These are phyloP conservation scores for Trebouxia gelatinosa DNA, from an alignment of 163 green algal species.

Conservation along the genomic window DNA sequence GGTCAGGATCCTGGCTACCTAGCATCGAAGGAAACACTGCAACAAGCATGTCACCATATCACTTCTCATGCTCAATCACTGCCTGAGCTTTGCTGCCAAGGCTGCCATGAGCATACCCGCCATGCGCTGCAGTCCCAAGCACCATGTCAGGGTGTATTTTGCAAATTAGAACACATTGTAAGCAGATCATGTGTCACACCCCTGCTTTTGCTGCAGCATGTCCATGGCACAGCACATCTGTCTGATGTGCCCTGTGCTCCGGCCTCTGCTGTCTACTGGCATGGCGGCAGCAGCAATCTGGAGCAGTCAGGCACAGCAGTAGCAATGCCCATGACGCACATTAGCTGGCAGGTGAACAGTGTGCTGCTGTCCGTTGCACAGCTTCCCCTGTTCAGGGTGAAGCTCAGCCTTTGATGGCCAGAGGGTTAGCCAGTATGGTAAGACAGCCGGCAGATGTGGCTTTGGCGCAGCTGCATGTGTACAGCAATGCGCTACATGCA, in stretches of 20 bases:
- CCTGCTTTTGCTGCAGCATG: too few species aligned
- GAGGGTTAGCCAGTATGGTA: neutral
- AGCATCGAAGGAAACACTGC: neutral
- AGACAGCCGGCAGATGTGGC: neutral
- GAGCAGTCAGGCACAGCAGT: too few species aligned
- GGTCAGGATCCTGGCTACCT: neutral
- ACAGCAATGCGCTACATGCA: neutral
- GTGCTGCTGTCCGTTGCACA: too few species aligned
- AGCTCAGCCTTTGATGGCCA: neutral
- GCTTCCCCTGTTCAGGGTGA: neutral
- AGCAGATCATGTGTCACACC: too few species aligned
- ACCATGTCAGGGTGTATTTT: neutral
- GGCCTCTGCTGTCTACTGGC: too few species aligned
- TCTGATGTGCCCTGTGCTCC: too few species aligned
- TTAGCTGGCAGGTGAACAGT: too few species aligned
- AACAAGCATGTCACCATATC: neutral
- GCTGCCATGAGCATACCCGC: neutral
- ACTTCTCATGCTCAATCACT: neutral
- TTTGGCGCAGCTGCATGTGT: neutral
- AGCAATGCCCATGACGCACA: too few species aligned
- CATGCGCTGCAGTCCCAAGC: neutral
- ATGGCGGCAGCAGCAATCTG: too few species aligned
- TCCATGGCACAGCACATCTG: too few species aligned
- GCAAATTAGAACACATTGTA: neutral
- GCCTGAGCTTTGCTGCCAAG: too few species aligned